Evolutionary conservation across 257 asterid species (phyloP), one percentile per base, ranked within the genome.

Genomic region (Penstemon newberryi): DNA sequence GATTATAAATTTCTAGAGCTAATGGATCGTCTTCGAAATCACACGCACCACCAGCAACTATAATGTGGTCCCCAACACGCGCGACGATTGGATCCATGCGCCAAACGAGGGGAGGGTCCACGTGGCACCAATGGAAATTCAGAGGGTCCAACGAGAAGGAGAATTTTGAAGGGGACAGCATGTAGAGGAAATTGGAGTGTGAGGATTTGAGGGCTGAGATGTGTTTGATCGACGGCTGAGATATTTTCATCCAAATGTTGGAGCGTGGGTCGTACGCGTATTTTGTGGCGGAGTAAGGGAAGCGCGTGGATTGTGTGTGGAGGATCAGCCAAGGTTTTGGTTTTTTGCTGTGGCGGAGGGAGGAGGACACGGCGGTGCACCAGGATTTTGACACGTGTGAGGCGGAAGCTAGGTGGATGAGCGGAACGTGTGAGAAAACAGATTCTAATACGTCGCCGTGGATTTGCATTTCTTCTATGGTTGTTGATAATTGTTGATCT

Each of bases 11-110:
- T 73, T 91, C 97, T 4, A 91, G 92, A 0, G 96, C 92, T 11
- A 86, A 25, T 0, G 92, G 92, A 38, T 91, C 96, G 83, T 82
- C 86, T 59, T 77, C 95, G 37, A 82, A 85, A 57, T 91, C 92
- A 56, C 91, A 88, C 5, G 82, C 79, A 46, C 97, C 95, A 15
- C 97, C 97, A 63, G 97, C 97, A 3, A 91, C 64, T 0, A 91
- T 65, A 58, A 91, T 65, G 11, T 60, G 70, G 47, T 77, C 76
- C 33, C 87, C 89, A 46, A 91, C 85, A 8, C 73, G 77, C 49
- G 89, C 89, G 41, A 88, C 89, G 66, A 88, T 75, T 1, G 95
- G 96, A 56, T 90, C 95, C 6, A 56, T 72, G 33, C 96, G 86
- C 89, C 89, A 88, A 56, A 80, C 80, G 3, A 13, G 49, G 1